phyloP scores from a whole-genome alignment of 371 early-diverging fungal genomes.

The Mycotypha africana region DNA sequence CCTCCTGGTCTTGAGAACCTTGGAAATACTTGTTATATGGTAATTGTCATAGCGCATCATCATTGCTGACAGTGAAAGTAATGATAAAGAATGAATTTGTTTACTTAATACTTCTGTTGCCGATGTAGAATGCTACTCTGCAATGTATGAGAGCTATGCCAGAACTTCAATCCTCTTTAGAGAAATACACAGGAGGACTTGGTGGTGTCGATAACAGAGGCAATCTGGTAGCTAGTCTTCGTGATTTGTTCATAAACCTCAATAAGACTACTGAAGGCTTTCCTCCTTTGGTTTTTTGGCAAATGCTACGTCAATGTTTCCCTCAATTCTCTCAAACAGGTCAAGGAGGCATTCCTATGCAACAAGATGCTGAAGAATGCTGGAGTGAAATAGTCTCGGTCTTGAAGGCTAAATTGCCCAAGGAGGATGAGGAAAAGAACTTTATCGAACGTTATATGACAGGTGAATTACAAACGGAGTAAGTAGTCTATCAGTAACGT shows the following conservation, averaged over 20 bases:
- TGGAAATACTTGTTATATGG: constrained; percentile 99
- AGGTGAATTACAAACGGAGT: constrained; percentile 60
- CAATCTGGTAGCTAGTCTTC: constrained; percentile 67
- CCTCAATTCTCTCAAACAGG: constrained; percentile 86
- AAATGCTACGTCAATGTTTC: constrained; percentile 73
- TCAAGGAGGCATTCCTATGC: constrained; percentile 66
- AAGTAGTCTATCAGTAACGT: too few species aligned
- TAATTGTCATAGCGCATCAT: constrained; percentile 24
- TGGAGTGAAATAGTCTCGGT: constrained; percentile 77
- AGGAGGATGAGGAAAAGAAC: constrained; percentile 43
- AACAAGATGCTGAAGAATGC: constrained; percentile 99
- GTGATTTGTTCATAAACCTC: constrained; percentile 69
- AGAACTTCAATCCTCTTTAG: constrained; percentile 67
- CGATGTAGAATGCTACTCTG: constrained; percentile 83
- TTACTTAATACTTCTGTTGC: too few species aligned
- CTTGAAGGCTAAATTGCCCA: constrained; percentile 60
- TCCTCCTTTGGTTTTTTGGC: constrained; percentile 78
- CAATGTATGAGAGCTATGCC: constrained; percentile 92
- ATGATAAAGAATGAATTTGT: not conserved
- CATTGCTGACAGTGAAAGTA: not conserved
- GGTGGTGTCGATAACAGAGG: constrained; percentile 39
- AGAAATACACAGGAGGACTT: constrained; percentile 41
- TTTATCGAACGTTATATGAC: constrained; percentile 86
- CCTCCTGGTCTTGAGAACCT: constrained; percentile 89
- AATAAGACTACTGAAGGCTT: constrained; percentile 66